Evolutionary conservation across 768 basidiomycete genomes (phyloP), one percentile per base, ranked within the genome.

Genomic region (Leccinum disarticulatum): DNA sequence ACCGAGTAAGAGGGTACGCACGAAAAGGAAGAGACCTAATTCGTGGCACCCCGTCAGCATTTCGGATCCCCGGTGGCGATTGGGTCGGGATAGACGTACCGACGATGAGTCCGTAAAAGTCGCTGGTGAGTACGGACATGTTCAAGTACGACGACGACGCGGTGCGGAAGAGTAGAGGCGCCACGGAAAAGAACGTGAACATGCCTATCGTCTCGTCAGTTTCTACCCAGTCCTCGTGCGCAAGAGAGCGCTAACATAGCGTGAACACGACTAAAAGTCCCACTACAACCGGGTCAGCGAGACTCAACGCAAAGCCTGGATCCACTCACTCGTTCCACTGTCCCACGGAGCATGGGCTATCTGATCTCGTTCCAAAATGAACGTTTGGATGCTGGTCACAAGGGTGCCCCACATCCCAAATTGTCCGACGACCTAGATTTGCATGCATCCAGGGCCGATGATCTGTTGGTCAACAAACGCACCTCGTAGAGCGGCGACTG

Each of bases 131-230:
- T 9, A 94, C 73, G 62, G 87, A 88, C 65, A 94, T 80, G 68
- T 94, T 94, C 72, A 87, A 90, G 74, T 89, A 94, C 7, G 90
- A 86, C 4, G 91, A 91, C 0, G 92, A 93, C 2, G 93, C 88
- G 70, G 90, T 80, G 58, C 93, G 88, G 74, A 90, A 94, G 46
- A 95, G 77, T 55, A 92, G 67, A 17, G 91, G 92, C 5, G 92
- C 89, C 47, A 91, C 80, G 28, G 91, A 93, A 68, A 94, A 94
- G 55, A 95, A 76, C 55, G 88, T 86, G 60, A 89, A 78, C 88
- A 93, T 84, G 1, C 90, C 91, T 82, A 35, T 51, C 28, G 8
- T 31, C 7, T 27, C 10, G 25, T 72, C 28, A 63, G 57, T 35
- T 5, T 49, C 6, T 2, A n/a, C 27, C 9, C 35, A 13, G 25